phyloP scores from a whole-genome alignment of 768 basidiomycete species.

The Steccherinum ochraceum region DNA sequence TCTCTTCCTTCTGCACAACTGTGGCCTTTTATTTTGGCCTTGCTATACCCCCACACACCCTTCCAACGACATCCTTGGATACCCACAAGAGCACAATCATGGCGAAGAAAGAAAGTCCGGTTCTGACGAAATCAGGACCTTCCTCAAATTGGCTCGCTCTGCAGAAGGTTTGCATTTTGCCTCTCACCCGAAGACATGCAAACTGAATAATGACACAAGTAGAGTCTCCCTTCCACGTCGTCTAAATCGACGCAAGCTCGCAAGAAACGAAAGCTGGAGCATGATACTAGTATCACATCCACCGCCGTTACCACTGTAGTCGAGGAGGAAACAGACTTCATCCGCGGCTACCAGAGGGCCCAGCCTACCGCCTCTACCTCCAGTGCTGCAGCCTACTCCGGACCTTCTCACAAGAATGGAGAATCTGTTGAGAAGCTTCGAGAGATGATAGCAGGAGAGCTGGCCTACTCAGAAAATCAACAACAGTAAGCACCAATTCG shows the following conservation, averaged over 20 bases:
- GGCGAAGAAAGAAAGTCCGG: neutral
- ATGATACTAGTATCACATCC: neutral
- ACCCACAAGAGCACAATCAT: too few relatives aligned
- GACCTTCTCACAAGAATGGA: conserved; percentile 33
- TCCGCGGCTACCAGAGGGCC: conserved; percentile 3
- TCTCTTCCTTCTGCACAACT: neutral
- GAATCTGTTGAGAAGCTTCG: conserved; percentile 42
- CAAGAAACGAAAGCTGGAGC: conserved; percentile 14
- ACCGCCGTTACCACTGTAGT: neutral
- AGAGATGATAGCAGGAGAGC: conserved; percentile 46
- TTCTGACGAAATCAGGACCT: neutral
- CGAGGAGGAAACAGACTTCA: conserved; percentile 13
- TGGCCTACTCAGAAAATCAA: conserved; percentile 34
- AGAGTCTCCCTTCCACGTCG: neutral
- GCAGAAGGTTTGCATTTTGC: conserved; percentile 12
- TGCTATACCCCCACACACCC: neutral
- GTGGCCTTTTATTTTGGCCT: too few relatives aligned
- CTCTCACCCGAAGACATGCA: too few relatives aligned
- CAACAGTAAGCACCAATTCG: conserved; percentile 32
- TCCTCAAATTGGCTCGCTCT: conserved; percentile 12
- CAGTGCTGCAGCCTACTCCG: conserved; percentile 11
- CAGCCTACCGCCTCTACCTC: conserved; percentile 1
- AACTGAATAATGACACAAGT: neutral
- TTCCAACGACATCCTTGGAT: neutral
- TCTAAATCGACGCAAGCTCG: neutral